Conservation (phyloP, 2,329 filamentous ascomycete genomes). For the Mollisiaceae sp. region DNA sequence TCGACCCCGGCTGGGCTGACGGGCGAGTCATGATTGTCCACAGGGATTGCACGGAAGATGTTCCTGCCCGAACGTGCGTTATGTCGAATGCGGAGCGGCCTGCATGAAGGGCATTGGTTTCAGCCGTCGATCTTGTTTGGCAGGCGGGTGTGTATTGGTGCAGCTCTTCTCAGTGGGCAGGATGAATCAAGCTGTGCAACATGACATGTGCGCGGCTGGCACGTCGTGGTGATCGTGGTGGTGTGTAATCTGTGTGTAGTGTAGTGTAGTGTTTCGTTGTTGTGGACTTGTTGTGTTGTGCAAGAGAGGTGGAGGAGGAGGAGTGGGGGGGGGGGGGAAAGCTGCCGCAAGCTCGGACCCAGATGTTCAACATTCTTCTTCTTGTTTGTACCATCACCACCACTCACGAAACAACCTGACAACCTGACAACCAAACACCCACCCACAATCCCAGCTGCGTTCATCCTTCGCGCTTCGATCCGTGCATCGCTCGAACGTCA, state of each 20-base stretch:
- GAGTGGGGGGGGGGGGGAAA: background rate
- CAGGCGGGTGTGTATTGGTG: conserved; percentile 4
- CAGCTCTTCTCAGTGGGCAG: background rate
- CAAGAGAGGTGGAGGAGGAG: background rate
- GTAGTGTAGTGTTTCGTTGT: background rate
- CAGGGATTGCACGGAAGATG: conserved; percentile 1
- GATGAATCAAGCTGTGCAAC: background rate
- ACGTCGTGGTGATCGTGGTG: background rate
- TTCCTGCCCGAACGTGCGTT: background rate
- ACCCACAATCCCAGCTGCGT: background rate
- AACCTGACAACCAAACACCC: background rate
- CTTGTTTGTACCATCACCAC: too few species aligned
- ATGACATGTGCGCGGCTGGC: background rate
- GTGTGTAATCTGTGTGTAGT: background rate
- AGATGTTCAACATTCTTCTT: background rate
- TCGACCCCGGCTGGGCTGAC: background rate
- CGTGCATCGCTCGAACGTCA: background rate
- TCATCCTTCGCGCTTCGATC: background rate
- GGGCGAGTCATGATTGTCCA: conserved; percentile 13
- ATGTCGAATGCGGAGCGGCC: background rate
- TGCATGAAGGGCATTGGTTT: background rate
- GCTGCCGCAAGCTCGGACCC: background rate
- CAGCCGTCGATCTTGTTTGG: conserved; percentile 5
- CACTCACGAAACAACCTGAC: too few species aligned
- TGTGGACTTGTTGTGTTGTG: background rate